phyloP scores from a whole-genome alignment of 768 basidiomycete species.

The Cantharellus cinnabarinus region DNA sequence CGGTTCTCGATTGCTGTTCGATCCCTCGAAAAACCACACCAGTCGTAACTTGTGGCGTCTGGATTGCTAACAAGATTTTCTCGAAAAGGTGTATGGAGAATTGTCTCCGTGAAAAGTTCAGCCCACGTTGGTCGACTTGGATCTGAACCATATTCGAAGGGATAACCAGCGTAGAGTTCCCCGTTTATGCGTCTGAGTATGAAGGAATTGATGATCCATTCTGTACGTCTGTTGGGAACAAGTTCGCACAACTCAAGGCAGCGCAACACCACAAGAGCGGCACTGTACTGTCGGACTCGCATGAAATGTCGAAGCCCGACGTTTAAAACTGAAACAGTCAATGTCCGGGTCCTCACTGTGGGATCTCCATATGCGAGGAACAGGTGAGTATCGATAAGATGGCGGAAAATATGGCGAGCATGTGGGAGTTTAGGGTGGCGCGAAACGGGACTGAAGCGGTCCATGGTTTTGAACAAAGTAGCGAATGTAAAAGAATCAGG shows the following conservation, averaged over 20 bases:
- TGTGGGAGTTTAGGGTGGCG: background rate
- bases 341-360: background rate
- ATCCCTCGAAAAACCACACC: no score
- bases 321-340: constrained; percentile 3
- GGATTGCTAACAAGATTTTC: no score
- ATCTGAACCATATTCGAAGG: background rate
- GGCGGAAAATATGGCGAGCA: constrained; percentile 4
- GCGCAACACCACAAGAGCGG: constrained; percentile 9
- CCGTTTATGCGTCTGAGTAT: constrained; percentile 1
- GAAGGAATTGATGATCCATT: constrained; percentile 4
- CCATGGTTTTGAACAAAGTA: constrained; percentile 1
- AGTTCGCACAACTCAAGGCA: constrained; percentile 3
- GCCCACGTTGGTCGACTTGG: background rate
- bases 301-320: constrained; percentile 3
- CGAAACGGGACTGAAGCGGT: background rate
- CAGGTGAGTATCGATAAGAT: constrained; percentile 2
- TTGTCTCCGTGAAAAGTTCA: background rate
- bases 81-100: background rate
- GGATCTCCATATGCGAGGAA: constrained; percentile 11
- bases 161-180: background rate
- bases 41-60: no score
- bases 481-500: constrained; percentile 4
- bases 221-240: constrained; percentile 2
- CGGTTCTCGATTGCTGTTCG: no score
- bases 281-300: constrained; percentile 8